Evolutionary conservation across 495 filamentous ascomycete genomes (phyloP).

Genomic region (Lophiostoma macrostomum): DNA sequence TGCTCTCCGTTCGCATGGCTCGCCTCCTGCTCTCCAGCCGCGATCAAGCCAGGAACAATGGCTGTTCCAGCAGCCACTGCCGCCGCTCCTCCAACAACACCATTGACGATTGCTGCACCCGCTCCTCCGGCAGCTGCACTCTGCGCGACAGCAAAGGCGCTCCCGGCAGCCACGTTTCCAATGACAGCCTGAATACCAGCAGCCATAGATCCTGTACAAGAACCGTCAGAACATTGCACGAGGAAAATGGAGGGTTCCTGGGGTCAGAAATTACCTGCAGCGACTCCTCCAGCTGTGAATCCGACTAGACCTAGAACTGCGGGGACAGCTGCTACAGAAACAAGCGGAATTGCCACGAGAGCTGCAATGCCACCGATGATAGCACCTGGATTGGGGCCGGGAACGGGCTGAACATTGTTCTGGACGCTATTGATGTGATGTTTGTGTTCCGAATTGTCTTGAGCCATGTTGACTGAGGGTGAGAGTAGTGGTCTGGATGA

Average conservation of each 20-base stretch:
- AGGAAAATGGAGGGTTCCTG: background rate
- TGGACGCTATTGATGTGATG: too few relatives aligned
- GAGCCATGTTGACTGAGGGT: too few relatives aligned
- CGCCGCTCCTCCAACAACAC: slow-evolving; percentile 2
- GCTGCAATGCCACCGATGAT: background rate
- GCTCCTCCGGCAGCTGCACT: slow-evolving; percentile 28
- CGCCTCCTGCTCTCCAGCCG: background rate
- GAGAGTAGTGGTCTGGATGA: too few relatives aligned
- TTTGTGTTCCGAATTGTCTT: too few relatives aligned
- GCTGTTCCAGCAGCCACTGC: slow-evolving; percentile 7
- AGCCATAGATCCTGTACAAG: slow-evolving; percentile 1
- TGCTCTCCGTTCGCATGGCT: background rate
- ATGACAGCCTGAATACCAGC: background rate
- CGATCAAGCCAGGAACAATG: background rate
- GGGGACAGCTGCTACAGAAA: background rate
- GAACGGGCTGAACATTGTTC: too few relatives aligned
- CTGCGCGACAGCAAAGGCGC: slow-evolving; percentile 19
- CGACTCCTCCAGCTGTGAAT: slow-evolving; percentile 7
- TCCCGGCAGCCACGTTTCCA: slow-evolving; percentile 9
- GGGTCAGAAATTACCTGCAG: background rate
- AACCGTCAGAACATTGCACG: background rate
- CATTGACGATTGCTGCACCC: slow-evolving; percentile 16
- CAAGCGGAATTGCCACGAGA: background rate
- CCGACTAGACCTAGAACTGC: background rate
- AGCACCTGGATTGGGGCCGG: too few relatives aligned